Evolutionary conservation across 331 rosid species (phyloP).

Genomic region (Arachis monticola): DNA sequence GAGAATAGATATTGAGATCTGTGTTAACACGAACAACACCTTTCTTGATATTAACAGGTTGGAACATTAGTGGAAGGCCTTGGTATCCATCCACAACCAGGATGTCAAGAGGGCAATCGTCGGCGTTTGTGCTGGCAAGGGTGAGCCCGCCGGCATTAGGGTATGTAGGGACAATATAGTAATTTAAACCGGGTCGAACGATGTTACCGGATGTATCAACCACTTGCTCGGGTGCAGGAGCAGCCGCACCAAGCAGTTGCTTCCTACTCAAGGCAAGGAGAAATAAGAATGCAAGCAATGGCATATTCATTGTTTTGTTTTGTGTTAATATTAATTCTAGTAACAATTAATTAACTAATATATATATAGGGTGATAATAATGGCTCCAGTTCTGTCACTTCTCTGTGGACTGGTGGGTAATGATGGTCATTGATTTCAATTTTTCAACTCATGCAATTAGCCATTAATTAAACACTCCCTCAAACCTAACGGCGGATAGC

Average conservation of each 20-base stretch:
- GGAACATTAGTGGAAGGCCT: conserved; percentile 42
- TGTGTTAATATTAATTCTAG: too few species aligned
- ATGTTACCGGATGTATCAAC: conserved; percentile 44
- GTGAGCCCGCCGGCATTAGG: conserved; percentile 37
- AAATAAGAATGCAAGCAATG: conserved; percentile 27
- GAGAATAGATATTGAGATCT: conserved; percentile 50
- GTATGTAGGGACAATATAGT: conserved; percentile 41
- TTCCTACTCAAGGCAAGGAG: conserved; percentile 34
- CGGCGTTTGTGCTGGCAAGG: conserved; percentile 16
- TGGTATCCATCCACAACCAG: conserved; percentile 36
- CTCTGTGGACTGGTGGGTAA: background rate
- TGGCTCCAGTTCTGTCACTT: conserved; percentile 3
- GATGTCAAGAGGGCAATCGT: conserved; percentile 33
- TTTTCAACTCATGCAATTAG: background rate
- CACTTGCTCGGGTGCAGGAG: conserved; percentile 30
- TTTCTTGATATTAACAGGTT: conserved; percentile 39
- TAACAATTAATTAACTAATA: too few species aligned
- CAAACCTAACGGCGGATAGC: too few species aligned
- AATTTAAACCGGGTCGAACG: conserved; percentile 31
- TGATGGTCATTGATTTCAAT: background rate
- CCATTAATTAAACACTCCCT: background rate
- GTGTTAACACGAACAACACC: conserved; percentile 46
- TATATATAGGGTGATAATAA: too few species aligned
- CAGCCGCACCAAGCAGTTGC: conserved; percentile 26
- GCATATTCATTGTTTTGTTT: conserved; percentile 28